Conservation (phyloP, 1,139 yeast genomes). For the Kodamaea anthophila region DNA sequence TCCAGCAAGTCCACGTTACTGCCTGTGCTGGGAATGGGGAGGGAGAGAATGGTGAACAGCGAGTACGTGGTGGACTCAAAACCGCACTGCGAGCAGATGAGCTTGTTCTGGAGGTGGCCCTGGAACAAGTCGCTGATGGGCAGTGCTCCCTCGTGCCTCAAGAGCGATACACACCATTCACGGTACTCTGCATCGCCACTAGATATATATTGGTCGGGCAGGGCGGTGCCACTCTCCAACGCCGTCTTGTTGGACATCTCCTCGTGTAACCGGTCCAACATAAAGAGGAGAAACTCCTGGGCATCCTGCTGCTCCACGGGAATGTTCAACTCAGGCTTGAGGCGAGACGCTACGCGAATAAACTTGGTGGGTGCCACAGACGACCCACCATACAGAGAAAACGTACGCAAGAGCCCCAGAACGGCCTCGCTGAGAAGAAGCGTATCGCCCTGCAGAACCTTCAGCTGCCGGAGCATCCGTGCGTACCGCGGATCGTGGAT, state of each 20-base stretch:
- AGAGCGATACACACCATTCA: slow-evolving; percentile 50
- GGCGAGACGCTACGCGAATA: slow-evolving; percentile 43
- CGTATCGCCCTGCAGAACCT: slow-evolving; percentile 14
- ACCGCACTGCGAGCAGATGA: slow-evolving; percentile 61
- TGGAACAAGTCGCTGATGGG: slow-evolving; percentile 60
- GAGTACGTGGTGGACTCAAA: slow-evolving; percentile 52
- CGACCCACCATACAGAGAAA: slow-evolving; percentile 51
- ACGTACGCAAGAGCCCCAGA: slow-evolving; percentile 36
- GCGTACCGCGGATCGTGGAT: slow-evolving; percentile 28
- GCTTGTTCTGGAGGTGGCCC: slow-evolving; percentile 61
- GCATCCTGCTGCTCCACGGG: slow-evolving; percentile 78
- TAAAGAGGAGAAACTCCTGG: slow-evolving; percentile 62
- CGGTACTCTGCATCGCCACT: slow-evolving; percentile 41
- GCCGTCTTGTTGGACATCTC: slow-evolving; percentile 42
- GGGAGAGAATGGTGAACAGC: slow-evolving; percentile 57
- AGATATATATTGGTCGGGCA: slow-evolving; percentile 22
- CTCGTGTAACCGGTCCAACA: slow-evolving; percentile 64
- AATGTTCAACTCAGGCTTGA: slow-evolving; percentile 61
- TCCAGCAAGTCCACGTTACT: slow-evolving; percentile 44
- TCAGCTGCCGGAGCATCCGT: slow-evolving; percentile 17
- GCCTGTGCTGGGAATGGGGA: slow-evolving; percentile 51
- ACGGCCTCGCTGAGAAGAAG: slow-evolving; percentile 43
- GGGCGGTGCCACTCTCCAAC: slow-evolving; percentile 9
- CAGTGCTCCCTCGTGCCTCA: slow-evolving; percentile 55
- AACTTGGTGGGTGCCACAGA: slow-evolving; percentile 63